These are phyloP conservation scores for Heliamphora pulchella DNA, from an alignment of 179 eudicot genomes.

Conservation along the genomic window DNA sequence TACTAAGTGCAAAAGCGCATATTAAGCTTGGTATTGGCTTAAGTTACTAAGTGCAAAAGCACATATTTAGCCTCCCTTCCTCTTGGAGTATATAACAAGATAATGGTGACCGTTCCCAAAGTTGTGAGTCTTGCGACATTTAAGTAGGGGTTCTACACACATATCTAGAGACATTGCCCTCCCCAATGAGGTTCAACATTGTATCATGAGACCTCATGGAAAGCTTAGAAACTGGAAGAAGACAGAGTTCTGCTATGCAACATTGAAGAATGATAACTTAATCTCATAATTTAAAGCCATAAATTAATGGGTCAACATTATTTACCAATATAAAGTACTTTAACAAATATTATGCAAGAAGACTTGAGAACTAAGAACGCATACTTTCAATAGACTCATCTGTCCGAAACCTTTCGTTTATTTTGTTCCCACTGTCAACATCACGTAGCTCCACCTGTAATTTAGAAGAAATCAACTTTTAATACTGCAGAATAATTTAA, in stretches of 20 bases:
- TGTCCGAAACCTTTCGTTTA: constrained; percentile 84
- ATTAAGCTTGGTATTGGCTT: too few species aligned
- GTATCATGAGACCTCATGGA: constrained; percentile 1
- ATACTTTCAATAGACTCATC: constrained; percentile 86
- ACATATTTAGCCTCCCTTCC: too few species aligned
- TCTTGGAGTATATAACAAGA: too few species aligned
- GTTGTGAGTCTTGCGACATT: neutral
- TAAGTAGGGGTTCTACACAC: neutral
- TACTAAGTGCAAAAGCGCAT: neutral
- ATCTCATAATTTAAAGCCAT: too few species aligned
- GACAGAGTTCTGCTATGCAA: neutral
- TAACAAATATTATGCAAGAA: neutral
- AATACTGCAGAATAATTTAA: neutral
- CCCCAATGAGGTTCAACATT: neutral
- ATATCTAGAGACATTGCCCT: neutral
- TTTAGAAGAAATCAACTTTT: neutral
- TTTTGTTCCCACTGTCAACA: constrained; percentile 77
- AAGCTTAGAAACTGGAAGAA: neutral
- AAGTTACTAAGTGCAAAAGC: neutral
- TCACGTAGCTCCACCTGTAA: constrained; percentile 95
- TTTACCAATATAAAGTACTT: neutral
- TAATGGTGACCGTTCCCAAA: neutral
- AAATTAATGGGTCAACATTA: neutral
- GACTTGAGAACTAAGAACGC: constrained; percentile 13
- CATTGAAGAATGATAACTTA: neutral